Evolutionary conservation across 345 rosid species (phyloP).

Genomic region (Clarkia xantiana): DNA sequence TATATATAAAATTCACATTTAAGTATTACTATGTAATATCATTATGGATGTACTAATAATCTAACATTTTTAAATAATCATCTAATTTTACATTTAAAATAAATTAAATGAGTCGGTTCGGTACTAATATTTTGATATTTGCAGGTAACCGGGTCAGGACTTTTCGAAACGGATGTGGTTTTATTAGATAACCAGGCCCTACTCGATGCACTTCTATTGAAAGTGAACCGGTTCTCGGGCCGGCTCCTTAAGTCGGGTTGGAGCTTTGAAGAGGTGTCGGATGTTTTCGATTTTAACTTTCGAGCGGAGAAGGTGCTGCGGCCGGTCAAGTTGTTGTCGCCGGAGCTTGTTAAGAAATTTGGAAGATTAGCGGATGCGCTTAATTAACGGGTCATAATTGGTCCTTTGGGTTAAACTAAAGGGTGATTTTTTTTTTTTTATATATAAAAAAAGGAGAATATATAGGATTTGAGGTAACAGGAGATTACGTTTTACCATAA

Average conservation of each 20-base stretch:
- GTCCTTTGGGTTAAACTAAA: too few species aligned
- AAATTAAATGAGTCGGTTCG: too few species aligned
- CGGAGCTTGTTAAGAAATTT: constrained; percentile 52
- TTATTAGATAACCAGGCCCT: constrained; percentile 60
- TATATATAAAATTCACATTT: too few species aligned
- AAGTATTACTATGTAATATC: too few species aligned
- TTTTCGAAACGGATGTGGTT: constrained; percentile 56
- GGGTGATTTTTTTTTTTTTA: too few species aligned
- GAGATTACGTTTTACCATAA: too few species aligned
- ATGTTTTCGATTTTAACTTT: constrained; percentile 68
- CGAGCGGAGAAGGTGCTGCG: constrained; percentile 66
- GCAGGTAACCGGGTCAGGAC: constrained; percentile 57
- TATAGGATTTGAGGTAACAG: too few species aligned
- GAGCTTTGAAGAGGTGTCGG: constrained; percentile 94
- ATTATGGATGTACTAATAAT: background rate
- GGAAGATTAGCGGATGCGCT: constrained; percentile 65
- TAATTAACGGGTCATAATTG: constrained; percentile 3
- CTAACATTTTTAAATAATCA: too few species aligned
- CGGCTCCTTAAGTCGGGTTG: constrained; percentile 79
- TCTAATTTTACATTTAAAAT: too few species aligned
- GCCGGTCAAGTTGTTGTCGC: constrained; percentile 60
- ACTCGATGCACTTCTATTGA: constrained; percentile 55
- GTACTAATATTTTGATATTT: constrained; percentile 8
- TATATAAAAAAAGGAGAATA: too few species aligned
- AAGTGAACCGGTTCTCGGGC: constrained; percentile 78